Percentiles rank a stretch among this genome's conserved stretches.
These are phyloP conservation scores for Cylindrodendrum hubeiense DNA, from an alignment of 2,329 filamentous ascomycete genomes.

Conservation along the genomic window DNA sequence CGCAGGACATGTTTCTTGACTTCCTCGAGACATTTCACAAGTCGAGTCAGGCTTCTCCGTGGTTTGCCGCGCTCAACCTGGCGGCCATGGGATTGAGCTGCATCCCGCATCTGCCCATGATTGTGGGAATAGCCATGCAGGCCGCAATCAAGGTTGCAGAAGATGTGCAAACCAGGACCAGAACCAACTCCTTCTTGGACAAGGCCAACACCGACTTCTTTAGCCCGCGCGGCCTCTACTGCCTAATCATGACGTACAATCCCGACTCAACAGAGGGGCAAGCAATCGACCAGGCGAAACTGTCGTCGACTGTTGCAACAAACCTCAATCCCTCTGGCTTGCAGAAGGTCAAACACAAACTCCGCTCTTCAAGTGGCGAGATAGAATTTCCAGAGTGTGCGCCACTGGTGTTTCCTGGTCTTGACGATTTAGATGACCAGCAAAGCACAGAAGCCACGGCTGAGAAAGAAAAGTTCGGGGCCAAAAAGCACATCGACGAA, in stretches of 20 bases:
- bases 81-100: constrained; percentile 17
- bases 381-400: constrained; percentile 18
- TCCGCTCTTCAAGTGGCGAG: constrained; percentile 15
- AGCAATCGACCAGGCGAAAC: not conserved
- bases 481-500: constrained; percentile 13
- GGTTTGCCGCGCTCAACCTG: constrained; percentile 29
- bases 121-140: constrained; percentile 30
- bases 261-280: not conserved
- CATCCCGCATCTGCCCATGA: constrained; percentile 26
- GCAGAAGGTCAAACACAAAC: constrained; percentile 7
- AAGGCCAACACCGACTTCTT: constrained; percentile 30
- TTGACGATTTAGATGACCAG: not conserved
- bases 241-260: constrained; percentile 31
- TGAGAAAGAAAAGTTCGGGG: constrained; percentile 10
- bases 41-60: constrained; percentile 29
- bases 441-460: not conserved
- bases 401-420: constrained; percentile 15
- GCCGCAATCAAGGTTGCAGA: constrained; percentile 16
- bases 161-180: constrained; percentile 20
- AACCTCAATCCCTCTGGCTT: constrained; percentile 4
- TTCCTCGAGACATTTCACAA: constrained; percentile 27
- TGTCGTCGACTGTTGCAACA: constrained; percentile 10
- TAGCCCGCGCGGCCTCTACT: constrained; percentile 30
- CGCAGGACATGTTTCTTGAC: constrained; percentile 33
- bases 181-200: constrained; percentile 31